Evolutionary conservation across 78 protist genomes (phyloP).

Genomic region (Isochrysis galbana): DNA sequence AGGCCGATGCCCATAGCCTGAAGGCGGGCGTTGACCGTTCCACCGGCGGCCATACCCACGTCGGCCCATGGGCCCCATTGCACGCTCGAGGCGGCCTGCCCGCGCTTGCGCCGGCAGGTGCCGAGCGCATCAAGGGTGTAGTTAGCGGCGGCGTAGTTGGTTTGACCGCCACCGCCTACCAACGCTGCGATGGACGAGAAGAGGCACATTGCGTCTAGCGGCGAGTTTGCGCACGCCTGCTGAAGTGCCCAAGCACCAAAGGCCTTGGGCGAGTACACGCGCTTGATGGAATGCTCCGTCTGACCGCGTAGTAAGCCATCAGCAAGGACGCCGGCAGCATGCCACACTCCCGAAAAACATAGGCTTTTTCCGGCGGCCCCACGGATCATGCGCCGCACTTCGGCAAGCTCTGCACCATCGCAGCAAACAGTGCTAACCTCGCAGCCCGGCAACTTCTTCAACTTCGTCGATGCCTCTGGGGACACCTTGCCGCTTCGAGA

Average conservation of each 20-base stretch:
- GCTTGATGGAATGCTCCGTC: not conserved
- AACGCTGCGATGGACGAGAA: constrained; percentile 39
- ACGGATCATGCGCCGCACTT: not conserved
- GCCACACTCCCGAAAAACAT: not conserved
- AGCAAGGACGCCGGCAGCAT: not conserved
- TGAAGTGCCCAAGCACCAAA: not conserved
- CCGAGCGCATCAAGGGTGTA: constrained; percentile 37
- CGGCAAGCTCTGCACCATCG: not conserved
- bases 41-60: not conserved
- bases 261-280: constrained; percentile 18
- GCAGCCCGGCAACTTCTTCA: not conserved
- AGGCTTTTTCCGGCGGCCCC: not conserved
- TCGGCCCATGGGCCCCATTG: constrained; percentile 21
- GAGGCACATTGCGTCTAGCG: not conserved
- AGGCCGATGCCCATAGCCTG: not conserved
- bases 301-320: not conserved
- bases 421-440: not conserved
- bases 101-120: not conserved
- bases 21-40: not conserved
- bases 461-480: not conserved
- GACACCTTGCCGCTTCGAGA: not conserved
- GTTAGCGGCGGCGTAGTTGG: constrained; percentile 26
- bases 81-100: constrained; percentile 14
- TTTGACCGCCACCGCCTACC: constrained; percentile 40
- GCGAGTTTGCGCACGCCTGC: not conserved